Base-by-base conservation (phyloP, 2,329 filamentous ascomycete species). In the Triangularia setosa region DNA sequence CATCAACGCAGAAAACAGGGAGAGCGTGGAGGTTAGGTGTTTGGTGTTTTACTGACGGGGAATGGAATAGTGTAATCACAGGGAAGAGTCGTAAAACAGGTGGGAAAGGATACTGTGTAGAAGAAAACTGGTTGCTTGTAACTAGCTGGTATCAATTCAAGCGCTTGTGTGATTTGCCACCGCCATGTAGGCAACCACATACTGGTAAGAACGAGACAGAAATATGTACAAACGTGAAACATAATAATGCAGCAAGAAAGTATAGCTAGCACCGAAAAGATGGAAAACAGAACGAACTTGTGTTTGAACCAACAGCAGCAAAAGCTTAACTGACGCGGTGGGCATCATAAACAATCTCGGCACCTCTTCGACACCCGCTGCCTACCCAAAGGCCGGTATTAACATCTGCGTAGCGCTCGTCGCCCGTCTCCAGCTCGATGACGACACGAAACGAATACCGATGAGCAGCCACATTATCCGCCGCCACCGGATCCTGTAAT, bases 1-100 rank as follows among this genome's bases (percentile, higher is more conserved):
- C 12, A 58, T 53, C 6, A 83, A 81, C 11, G 85, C 82, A 18
- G 80, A 81, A 58, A 80, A 80, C 1, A 79, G 88, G 70, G 87
- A 68, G 61, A 67, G 67, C 27, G 64, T 69, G 8, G 65, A 68
- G 58, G 61, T 67, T 21, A 60, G 67, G 53, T 65, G 59, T 44
- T 40, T 68, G 58, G 60, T 66, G 25, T 64, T 67, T 30, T 65
- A 55, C 48, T 23, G 35, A 23, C 11, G 24, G 21, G 33, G 2
- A 6, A 16, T 27, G 3, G 8, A 23, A 21, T 9, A 16, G 16
- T 54, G 21, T 33, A 12, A 12, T 9, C 27, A 28, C 8, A 28
- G 44, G n/a, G 2, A 18, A 52, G 44, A 52, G 30, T 33, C 2
- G 11, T 8, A 33, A 8, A 33, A 9, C 2, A 33, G 11, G 2